Base-by-base conservation (phyloP, 495 filamentous ascomycete genomes). In the Ascodesmis nigricans region DNA sequence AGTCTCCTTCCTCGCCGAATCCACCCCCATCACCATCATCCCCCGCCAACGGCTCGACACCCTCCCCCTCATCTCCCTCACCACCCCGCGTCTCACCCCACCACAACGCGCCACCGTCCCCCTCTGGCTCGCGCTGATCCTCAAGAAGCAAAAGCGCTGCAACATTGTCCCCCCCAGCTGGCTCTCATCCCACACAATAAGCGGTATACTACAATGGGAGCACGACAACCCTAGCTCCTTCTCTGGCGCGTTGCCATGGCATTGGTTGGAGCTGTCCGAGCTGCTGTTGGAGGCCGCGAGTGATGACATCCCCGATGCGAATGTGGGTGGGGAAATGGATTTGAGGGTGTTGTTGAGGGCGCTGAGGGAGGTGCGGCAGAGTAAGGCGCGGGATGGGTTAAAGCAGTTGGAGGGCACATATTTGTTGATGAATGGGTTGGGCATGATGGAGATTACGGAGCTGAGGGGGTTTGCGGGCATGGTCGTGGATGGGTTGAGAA, bases 101-200 rank as follows among this genome's bases (percentile, higher is more conserved):
- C 83, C 87, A 0, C 73, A 81, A 43, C 72, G 82, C 45, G 66
- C 74, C 38, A 56, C 72, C 19, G 54, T 95, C 27, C 87, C 87
- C 9, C 71, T 95, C 50, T 95, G 90, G 90, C 75, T 95, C 30
- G 87, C 90, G n/a, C 68, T 95, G 31, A 73, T 93, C 35, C 73
- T 97, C 33, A 93, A 97, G 57, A 78, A 81, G 41, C 90, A 97
- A 60, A 70, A 75, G 21, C 73, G 84, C 49, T 84, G 82, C 52
- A 91, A 92, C 58, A 93, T 95, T 53, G 58, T 82, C 25, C 77
- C 87, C 0, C 87, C 87, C 0, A 55, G 76, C 32, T 97, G 87
- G 87, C 69, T 97, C 7, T 66, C 73, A 43, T 67, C 77, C 0
- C 50, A 67, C 19, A 70, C 78, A 18, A 67, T 97, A 21, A 56